phyloP scores from a whole-genome alignment of 495 filamentous ascomycete genomes.

The Thermothielavioides terrestris region DNA sequence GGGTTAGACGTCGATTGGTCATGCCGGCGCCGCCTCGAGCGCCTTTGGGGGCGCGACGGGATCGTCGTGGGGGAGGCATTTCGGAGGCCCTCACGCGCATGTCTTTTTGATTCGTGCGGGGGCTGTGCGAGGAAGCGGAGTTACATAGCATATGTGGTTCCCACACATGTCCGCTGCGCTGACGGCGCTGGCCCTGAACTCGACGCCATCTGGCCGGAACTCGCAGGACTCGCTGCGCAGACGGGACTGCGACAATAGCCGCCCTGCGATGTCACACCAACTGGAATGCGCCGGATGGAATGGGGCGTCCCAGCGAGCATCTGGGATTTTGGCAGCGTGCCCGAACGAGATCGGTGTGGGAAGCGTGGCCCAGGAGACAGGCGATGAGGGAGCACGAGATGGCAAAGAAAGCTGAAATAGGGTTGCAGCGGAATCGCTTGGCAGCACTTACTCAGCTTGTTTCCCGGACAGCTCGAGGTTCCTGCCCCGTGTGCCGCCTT shows the following conservation, averaged over 20 bases:
- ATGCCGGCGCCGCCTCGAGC: not conserved
- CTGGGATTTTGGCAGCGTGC: not conserved
- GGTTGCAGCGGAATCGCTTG: not conserved
- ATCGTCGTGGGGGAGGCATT: not conserved
- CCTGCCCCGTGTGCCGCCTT: too few species aligned
- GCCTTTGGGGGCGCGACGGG: not conserved
- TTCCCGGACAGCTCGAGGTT: too few species aligned
- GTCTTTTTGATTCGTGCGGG: not conserved
- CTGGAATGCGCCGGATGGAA: not conserved
- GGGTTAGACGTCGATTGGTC: constrained; percentile 4
- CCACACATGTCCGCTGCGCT: not conserved
- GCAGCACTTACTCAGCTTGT: constrained; percentile 6
- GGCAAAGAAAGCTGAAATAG: constrained; percentile 6
- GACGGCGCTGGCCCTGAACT: not conserved
- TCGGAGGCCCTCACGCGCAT: not conserved
- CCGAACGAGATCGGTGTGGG: not conserved
- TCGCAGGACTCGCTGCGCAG: not conserved
- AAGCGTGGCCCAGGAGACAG: not conserved
- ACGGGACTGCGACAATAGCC: not conserved
- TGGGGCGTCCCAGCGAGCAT: not conserved
- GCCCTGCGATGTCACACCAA: not conserved
- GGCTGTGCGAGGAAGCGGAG: constrained; percentile 5
- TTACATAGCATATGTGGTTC: constrained; percentile 10
- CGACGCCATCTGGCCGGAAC: not conserved
- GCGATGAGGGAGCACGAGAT: not conserved